Conservation (phyloP, 148 eudicot genomes). For the Heliamphora exappendiculata region DNA sequence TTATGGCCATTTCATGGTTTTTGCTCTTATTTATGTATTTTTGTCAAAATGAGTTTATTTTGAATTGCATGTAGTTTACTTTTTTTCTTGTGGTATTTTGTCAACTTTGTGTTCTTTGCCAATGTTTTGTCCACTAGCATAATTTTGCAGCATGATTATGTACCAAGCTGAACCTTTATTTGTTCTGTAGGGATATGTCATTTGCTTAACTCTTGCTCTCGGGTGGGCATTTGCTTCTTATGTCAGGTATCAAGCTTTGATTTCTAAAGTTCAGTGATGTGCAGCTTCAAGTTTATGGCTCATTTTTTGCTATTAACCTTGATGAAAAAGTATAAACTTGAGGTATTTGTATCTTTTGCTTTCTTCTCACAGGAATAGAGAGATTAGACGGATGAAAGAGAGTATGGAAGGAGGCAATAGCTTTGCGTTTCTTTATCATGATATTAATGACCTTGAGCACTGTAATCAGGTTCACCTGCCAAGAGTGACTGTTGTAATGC, state of each 20-base stretch:
- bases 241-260: slow-evolving; percentile 54
- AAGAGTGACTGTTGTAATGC: slow-evolving; percentile 86
- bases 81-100: not conserved
- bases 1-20: no score
- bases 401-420: slow-evolving; percentile 54
- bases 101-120: not conserved
- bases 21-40: not conserved
- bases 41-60: not conserved
- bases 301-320: not conserved
- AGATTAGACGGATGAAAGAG: slow-evolving; percentile 62
- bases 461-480: slow-evolving; percentile 71
- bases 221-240: slow-evolving; percentile 84
- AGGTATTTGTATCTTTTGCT: not conserved
- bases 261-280: not conserved
- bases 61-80: not conserved
- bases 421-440: slow-evolving; percentile 71
- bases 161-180: not conserved
- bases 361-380: slow-evolving; percentile 58
- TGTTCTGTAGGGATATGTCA: slow-evolving; percentile 57
- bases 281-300: slow-evolving; percentile 1
- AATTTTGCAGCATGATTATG: not conserved
- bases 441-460: slow-evolving; percentile 80
- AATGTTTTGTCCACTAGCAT: not conserved
- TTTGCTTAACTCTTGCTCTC: slow-evolving; percentile 68
- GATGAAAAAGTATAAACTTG: not conserved